A percentile compares a stretch with the other conserved stretches of the same genome.
These are phyloP conservation scores for Pythium scleroteichum DNA, from an alignment of 352 stramenopile species.

Conservation along the genomic window DNA sequence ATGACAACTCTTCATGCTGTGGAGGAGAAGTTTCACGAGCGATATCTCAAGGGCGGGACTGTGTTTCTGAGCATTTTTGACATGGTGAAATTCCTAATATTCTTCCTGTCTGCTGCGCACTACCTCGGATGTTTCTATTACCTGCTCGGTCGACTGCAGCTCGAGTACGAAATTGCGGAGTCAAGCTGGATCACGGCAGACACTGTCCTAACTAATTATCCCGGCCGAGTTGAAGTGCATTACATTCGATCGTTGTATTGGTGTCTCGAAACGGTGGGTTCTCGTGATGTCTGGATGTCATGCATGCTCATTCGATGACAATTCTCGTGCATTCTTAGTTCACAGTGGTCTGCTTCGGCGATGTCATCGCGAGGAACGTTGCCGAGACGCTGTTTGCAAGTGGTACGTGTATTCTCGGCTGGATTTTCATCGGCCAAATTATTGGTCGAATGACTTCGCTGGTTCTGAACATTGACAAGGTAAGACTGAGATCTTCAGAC, in stretches of 20 bases:
- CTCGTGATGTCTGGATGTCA: not conserved
- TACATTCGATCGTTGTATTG: conserved; percentile 76
- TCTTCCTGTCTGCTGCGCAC: conserved; percentile 28
- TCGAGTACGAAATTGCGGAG: conserved; percentile 6
- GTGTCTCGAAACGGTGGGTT: conserved; percentile 62
- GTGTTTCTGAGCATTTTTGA: conserved; percentile 26
- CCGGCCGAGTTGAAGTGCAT: conserved; percentile 40
- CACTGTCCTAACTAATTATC: conserved; percentile 45
- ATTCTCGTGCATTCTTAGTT: conserved; percentile 34
- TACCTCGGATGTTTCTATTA: conserved; percentile 26
- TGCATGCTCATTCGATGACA: not conserved
- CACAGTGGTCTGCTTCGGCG: conserved; percentile 73
- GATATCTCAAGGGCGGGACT: conserved; percentile 15
- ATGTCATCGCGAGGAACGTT: conserved; percentile 56
- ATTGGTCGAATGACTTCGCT: conserved; percentile 62
- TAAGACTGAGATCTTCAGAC: not conserved
- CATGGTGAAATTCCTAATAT: conserved; percentile 27
- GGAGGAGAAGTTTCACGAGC: conserved; percentile 20
- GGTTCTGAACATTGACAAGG: conserved; percentile 60
- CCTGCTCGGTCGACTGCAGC: conserved; percentile 19
- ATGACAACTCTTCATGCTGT: conserved; percentile 10
- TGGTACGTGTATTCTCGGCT: conserved; percentile 62
- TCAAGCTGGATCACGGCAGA: conserved; percentile 57
- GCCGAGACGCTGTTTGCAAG: conserved; percentile 52
- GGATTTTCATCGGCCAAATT: conserved; percentile 71